Base-by-base conservation (phyloP, 352 stramenopile species). In the Pythium graminicola region DNA sequence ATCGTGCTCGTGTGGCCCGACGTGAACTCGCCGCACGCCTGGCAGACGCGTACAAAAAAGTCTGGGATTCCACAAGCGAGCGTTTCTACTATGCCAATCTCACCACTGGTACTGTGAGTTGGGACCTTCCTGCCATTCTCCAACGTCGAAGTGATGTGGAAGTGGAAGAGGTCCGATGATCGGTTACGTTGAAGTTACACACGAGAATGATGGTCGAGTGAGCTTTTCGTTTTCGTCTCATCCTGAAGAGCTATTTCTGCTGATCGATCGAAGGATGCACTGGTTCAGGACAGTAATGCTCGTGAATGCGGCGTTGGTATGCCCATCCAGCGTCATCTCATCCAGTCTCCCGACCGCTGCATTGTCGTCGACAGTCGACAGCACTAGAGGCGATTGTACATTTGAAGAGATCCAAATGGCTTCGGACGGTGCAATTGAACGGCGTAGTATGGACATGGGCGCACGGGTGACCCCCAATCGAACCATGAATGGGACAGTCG, bases 51-150 rank as follows among this genome's bases (percentile, higher is more conserved):
- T 91, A 83, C 74, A 79, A 70, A 60, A 71, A 81, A 42, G 69
- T 81, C 2, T 47, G 71, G 39, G 82, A 93, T 32, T 40, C 60
- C 0, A 57, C 62, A 20, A 75, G 65, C 8, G 64, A 63, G 0
- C 65, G 59, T 28, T 82, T 81, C 51, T 93, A 90, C 64, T 93
- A 85, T 50, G 72, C 87, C 31, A 80, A 93, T 35, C n/a, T 76
- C n/a, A 36, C 60, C 14, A 91, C 82, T 0, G 69, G 77, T 32
- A 65, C 63, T 8, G 76, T 79, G 64, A 88, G 71, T 39, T 90
- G 76, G 79, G 72, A 82, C 10, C 63, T 52, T 11, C 79, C 79
- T 1, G 60, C 60, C 47, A 57, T 67, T 16, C 45, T 67, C 13
- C 7, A 35, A 28, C 60, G 54, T 16, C 60, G 54, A 11, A 16